Base-by-base conservation (phyloP, 768 basidiomycete species). In the Russula ochroleuca region DNA sequence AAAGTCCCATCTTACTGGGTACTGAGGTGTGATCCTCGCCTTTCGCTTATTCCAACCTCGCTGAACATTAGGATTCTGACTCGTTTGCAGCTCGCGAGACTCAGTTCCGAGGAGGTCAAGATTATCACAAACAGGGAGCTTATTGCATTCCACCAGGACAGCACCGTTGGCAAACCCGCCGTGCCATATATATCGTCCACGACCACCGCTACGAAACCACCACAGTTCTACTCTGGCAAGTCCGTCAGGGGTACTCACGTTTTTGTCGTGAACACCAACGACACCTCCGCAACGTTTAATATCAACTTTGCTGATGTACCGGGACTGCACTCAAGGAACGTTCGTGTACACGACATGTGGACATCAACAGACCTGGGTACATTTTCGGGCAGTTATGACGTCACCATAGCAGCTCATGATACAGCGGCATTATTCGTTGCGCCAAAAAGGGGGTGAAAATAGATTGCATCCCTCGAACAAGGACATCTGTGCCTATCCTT, bases 341-440 rank as follows among this genome's bases (percentile, higher is more conserved):
- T 66, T 63, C 75, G 72, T 59, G 67, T 84, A 21, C 81, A 81
- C 62, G 81, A 85, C 63, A 85, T 84, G 83, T 84, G 83, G 83
- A 71, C 76, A 5, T 77, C 76, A 2, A 67, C 65, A 9, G 77
- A 81, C 69, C 59, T 83, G 7, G 80, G 79, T n/a, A 78, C 73
- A 2, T 79, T 75, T 66, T 65, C 71, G 8, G 70, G 71, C 14
- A 75, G 67, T 13, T 82, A 79, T 65, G 74, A 77, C 9, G 69
- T 78, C 35, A 75, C 70, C 41, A 73, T 85, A 37, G 78, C 75
- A 2, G 70, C 80, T 0, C 83, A 84, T 69, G 83, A 85, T 67
- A 83, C 82, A 1, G 80, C 74, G 5, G 83, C 82, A 1, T 79
- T 81, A 61, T 70, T 82, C 21, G 73, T 84, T 45, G 78, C 73